These are phyloP conservation scores for Musa troglodytarum DNA, from an alignment of 176 grass and related monocot species.

Conservation along the genomic window DNA sequence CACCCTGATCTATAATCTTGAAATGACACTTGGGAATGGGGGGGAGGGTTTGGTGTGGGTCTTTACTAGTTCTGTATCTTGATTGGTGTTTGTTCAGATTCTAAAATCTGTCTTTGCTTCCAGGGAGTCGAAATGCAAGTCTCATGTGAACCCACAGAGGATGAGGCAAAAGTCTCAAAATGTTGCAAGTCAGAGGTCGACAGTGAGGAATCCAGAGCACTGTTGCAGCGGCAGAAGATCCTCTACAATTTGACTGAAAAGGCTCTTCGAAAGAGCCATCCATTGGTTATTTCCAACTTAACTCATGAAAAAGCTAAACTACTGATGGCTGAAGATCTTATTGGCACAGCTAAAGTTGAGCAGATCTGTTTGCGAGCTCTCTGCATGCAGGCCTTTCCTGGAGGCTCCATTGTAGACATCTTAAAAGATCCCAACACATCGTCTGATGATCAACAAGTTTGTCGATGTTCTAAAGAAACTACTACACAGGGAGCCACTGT, in stretches of 20 bases:
- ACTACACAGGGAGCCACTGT: constrained; percentile 22
- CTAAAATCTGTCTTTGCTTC: constrained; percentile 5
- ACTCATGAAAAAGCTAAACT: constrained; percentile 53
- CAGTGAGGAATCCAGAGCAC: constrained; percentile 54
- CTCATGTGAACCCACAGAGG: constrained; percentile 43
- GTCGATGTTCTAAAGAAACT: constrained; percentile 30
- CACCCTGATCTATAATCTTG: neutral
- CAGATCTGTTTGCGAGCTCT: constrained; percentile 84
- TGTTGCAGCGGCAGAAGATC: constrained; percentile 58
- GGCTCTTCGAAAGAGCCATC: constrained; percentile 82
- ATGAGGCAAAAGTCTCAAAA: constrained; percentile 35
- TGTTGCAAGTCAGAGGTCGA: constrained; percentile 29
- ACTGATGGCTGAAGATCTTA: constrained; percentile 38
- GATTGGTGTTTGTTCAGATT: neutral
- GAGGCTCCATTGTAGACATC: constrained; percentile 34
- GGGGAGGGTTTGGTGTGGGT: neutral
- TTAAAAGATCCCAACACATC: constrained; percentile 25
- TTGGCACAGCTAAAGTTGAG: constrained; percentile 48
- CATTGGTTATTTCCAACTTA: constrained; percentile 75
- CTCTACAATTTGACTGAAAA: constrained; percentile 71
- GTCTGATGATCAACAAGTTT: constrained; percentile 26
- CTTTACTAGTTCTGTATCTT: neutral
- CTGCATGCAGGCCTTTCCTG: constrained; percentile 51
- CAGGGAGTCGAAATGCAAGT: constrained; percentile 72
- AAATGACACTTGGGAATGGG: neutral